Evolutionary conservation across 768 basidiomycete species (phyloP).

Genomic region (Leccinum variicolor): DNA sequence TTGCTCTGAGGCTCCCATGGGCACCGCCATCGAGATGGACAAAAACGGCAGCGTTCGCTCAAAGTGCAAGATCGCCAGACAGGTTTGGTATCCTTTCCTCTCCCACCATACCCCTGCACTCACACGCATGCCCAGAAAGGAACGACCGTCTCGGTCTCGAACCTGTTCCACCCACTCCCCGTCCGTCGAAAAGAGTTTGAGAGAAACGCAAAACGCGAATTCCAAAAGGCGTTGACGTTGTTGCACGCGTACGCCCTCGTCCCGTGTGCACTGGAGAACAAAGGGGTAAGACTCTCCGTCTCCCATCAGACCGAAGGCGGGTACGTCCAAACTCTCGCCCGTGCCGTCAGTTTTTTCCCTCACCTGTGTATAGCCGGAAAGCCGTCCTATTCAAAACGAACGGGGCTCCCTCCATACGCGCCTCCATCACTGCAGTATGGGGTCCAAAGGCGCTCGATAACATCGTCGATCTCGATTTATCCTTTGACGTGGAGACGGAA

Average conservation of each 20-base stretch:
- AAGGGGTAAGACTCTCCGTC: conserved; percentile 70
- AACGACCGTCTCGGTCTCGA: conserved; percentile 72
- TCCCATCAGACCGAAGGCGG: conserved; percentile 68
- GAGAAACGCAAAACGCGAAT: conserved; percentile 86
- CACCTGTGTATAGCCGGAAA: conserved; percentile 45
- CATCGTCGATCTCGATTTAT: conserved; percentile 68
- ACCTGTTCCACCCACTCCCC: conserved; percentile 78
- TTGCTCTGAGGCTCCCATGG: conserved; percentile 67
- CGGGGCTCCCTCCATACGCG: conserved; percentile 57
- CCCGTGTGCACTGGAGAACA: conserved; percentile 57
- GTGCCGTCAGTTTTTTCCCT: neutral
- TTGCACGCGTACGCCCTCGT: conserved; percentile 88
- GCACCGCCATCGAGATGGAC: conserved; percentile 73
- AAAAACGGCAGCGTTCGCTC: conserved; percentile 56
- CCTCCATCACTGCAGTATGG: conserved; percentile 77
- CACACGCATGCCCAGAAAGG: conserved; percentile 59
- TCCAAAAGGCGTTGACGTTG: conserved; percentile 76
- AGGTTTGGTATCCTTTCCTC: conserved; percentile 43
- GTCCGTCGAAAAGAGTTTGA: conserved; percentile 92
- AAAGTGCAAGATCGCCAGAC: conserved; percentile 66
- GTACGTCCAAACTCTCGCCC: conserved; percentile 38
- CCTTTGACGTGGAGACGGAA: conserved; percentile 68
- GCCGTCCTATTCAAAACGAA: conserved; percentile 69
- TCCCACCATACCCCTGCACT: neutral
- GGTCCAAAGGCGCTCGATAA: conserved; percentile 76